Base-by-base conservation (phyloP, 2,329 filamentous ascomycete genomes). In the Macroventuria anomochaeta region DNA sequence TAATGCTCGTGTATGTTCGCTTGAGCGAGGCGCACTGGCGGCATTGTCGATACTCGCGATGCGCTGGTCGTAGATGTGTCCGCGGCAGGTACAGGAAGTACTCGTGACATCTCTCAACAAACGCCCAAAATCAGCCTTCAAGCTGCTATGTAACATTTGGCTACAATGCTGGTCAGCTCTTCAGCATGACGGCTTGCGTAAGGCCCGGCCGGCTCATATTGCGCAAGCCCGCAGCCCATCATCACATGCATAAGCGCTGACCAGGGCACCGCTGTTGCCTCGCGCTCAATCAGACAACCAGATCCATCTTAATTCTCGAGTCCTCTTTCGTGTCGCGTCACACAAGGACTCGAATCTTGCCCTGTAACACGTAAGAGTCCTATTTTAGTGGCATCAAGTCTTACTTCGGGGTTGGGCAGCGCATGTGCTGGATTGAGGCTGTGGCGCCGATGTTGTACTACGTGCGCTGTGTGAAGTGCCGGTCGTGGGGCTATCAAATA, bases 171-270 rank as follows among this genome's bases (percentile, higher is more conserved):
- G 32, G 54, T 56, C 57, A 40, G 48, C 33, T 46, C 47, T 56
- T 43, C 40, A 44, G 53, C 53, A 41, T 31, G 26, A 39, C 32
- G 39, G 34, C 29, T 53, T 49, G 52, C 46, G 34, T 39, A 39
- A 37, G 51, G 39, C 52, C 41, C 41, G 31, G 41, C 33, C 20
- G 53, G 53, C 25, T 50, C 40, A 40, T 34, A 53, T 57, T 53
- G 49, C 57, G 56, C 51, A 57, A 59, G 43, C 52, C 48, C 41
- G 53, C 51, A 41, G 28, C 56, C 52, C 56, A 59, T 41, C 55
- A 67, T 67, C 63, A 62, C 66, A 60, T 62, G 61, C 64, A 69
- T 67, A 69, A 64, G 65, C 65, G 65, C 63, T 60, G 48, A 48
- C 53, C 26, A n/a, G 57, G 46, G 48, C 40, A 23, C 32, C 21